Conservation (phyloP, 108 stramenopile genomes). For the Conticribra weissflogii region DNA sequence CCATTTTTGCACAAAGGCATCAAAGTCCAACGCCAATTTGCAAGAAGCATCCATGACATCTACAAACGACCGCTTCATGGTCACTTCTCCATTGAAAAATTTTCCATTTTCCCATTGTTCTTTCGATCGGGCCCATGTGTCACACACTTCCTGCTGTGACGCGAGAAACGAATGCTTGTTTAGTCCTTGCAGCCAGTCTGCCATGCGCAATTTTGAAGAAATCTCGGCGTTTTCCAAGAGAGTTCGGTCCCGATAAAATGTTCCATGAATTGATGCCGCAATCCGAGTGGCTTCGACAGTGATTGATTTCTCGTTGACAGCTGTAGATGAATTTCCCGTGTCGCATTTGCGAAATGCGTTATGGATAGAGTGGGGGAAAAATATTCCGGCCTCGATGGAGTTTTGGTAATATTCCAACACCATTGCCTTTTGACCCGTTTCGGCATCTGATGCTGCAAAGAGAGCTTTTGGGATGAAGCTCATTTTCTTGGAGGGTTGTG, state of each 20-base stretch:
- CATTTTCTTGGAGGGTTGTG: not conserved
- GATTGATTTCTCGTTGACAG: slow-evolving; percentile 40
- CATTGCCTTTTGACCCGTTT: slow-evolving; percentile 50
- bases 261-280: slow-evolving; percentile 20
- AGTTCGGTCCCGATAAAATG: slow-evolving; percentile 17
- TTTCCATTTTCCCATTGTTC: slow-evolving; percentile 13
- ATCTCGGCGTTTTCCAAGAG: slow-evolving; percentile 9
- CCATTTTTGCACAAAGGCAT: slow-evolving; percentile 23
- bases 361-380: slow-evolving; percentile 44
- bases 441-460: slow-evolving; percentile 49
- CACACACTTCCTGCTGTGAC: slow-evolving; percentile 47
- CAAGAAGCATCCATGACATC: slow-evolving; percentile 29
- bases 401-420: slow-evolving; percentile 55
- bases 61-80: slow-evolving; percentile 7
- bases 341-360: slow-evolving; percentile 51
- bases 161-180: slow-evolving; percentile 35
- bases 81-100: slow-evolving; percentile 14
- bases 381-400: slow-evolving; percentile 1
- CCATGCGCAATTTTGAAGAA: slow-evolving; percentile 38
- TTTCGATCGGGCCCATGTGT: slow-evolving; percentile 19
- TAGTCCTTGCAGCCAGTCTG: slow-evolving; percentile 54
- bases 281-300: slow-evolving; percentile 45
- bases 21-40: slow-evolving; percentile 18
- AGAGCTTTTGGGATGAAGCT: slow-evolving; percentile 48
- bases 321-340: no score